Evolutionary conservation across 2,329 filamentous ascomycete genomes (phyloP).

Genomic region (Tolypocladium amazonense): DNA sequence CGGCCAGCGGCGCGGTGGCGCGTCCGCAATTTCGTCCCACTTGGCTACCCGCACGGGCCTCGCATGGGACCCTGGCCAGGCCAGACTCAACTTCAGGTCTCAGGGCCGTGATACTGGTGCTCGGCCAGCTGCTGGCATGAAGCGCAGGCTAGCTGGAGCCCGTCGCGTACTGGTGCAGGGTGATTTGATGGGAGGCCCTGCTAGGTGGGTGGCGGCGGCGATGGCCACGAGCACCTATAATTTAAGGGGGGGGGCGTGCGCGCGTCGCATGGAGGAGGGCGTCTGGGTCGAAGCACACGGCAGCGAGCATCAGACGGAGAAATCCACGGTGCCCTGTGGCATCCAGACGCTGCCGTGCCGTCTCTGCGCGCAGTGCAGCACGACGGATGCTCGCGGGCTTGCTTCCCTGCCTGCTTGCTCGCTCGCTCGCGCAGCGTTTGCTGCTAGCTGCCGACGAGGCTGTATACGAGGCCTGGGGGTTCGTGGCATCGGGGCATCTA

Average conservation of each 20-base stretch:
- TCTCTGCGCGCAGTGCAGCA: too few species aligned
- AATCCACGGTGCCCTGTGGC: not conserved
- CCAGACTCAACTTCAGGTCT: not conserved
- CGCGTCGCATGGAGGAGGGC: not conserved
- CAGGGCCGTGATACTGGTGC: not conserved
- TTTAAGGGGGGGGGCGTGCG: not conserved
- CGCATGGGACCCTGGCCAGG: not conserved
- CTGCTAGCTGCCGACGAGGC: not conserved
- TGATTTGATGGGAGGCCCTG: not conserved
- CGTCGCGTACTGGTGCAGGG: not conserved
- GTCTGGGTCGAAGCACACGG: not conserved
- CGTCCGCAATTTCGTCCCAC: constrained; percentile 14
- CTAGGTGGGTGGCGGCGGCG: not conserved
- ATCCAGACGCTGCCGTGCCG: not conserved
- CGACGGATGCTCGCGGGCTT: not conserved
- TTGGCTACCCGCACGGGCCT: constrained; percentile 12
- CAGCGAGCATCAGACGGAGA: not conserved
- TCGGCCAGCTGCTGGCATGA: not conserved
- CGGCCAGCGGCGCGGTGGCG: constrained; percentile 4
- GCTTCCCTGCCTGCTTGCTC: not conserved
- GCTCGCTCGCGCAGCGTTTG: not conserved
- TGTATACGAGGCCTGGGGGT: not conserved
- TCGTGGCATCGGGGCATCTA: not conserved
- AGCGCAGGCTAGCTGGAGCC: too few species aligned
- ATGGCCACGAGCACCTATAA: not conserved